Conservation (phyloP, 2,329 filamentous ascomycete genomes). For the Didymella segeticola region DNA sequence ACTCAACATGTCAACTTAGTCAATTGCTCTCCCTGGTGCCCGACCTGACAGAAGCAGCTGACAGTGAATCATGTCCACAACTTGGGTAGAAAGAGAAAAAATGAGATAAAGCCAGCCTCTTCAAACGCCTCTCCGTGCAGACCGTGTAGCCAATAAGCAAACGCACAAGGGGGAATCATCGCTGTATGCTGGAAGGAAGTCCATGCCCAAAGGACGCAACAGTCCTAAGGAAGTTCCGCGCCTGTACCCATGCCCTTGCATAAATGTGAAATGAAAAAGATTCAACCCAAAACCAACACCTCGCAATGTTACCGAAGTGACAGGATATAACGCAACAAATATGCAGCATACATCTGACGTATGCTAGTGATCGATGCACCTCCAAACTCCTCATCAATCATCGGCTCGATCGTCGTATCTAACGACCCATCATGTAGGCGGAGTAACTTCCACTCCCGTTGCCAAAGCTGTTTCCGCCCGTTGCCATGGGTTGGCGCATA, state of each 20-base stretch:
- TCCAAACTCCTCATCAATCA: conserved; percentile 47
- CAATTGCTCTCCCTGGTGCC: not conserved
- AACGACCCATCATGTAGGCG: conserved; percentile 51
- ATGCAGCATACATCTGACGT: conserved; percentile 41
- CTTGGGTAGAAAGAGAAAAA: conserved; percentile 4
- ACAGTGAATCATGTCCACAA: not conserved
- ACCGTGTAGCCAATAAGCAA: conserved; percentile 42
- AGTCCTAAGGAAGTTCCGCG: conserved; percentile 44
- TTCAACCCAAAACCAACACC: conserved; percentile 46
- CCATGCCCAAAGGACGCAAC: conserved; percentile 44
- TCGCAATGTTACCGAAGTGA: conserved; percentile 51
- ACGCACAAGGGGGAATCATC: conserved; percentile 54
- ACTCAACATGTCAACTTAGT: conserved; percentile 1
- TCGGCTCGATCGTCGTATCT: conserved; percentile 32
- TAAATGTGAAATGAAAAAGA: conserved; percentile 44
- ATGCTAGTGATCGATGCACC: conserved; percentile 40
- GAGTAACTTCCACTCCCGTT: conserved; percentile 43
- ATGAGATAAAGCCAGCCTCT: conserved; percentile 23
- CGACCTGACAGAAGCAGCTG: conserved; percentile 20
- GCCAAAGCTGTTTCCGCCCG: conserved; percentile 42
- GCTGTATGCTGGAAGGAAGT: conserved; percentile 53
- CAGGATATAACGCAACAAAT: conserved; percentile 49
- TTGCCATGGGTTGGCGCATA: conserved; percentile 44
- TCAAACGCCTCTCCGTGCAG: conserved; percentile 41
- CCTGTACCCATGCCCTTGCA: conserved; percentile 50